Percentiles rank a stretch among this genome's conserved stretches.
Conservation (phyloP, 169 alveolate species). For the Nephromyces sp. region DNA sequence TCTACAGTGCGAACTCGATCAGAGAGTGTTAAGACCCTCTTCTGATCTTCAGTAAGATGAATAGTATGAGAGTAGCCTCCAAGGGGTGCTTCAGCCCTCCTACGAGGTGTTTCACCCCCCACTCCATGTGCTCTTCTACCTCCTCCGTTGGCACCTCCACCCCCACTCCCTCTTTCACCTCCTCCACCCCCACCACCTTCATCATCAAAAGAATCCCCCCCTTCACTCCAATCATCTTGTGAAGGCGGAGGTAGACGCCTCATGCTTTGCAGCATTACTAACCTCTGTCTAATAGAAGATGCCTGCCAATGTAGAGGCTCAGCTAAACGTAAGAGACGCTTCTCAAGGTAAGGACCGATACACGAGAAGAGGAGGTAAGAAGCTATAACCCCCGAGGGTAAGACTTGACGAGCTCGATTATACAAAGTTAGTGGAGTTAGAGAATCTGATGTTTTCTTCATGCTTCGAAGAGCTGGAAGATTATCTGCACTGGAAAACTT, state of each 20-base stretch:
- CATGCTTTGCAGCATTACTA: not conserved
- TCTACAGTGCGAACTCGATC: not conserved
- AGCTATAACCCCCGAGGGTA: not conserved
- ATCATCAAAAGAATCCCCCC: too few relatives aligned
- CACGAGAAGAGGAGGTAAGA: not conserved
- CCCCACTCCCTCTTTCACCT: too few relatives aligned
- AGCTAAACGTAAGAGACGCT: not conserved
- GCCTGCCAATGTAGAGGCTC: not conserved
- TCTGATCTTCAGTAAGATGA: not conserved
- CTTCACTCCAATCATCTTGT: too few relatives aligned
- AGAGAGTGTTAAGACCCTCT: not conserved
- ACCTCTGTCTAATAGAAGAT: too few relatives aligned
- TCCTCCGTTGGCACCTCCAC: too few relatives aligned
- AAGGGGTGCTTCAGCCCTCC: conserved; percentile 5
- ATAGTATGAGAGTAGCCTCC: not conserved
- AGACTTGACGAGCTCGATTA: not conserved
- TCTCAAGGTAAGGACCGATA: not conserved
- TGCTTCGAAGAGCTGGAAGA: too few relatives aligned
- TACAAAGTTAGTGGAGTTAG: not conserved
- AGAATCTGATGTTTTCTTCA: too few relatives aligned
- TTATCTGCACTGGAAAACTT: not conserved
- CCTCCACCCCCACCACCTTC: too few relatives aligned
- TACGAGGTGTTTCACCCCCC: not conserved
- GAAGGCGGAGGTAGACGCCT: too few relatives aligned
- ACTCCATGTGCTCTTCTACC: not conserved